A percentile compares a stretch with the other conserved stretches of the same genome.
phyloP scores from a whole-genome alignment of 1,284 basidiomycete species.

The Moniliophthora roreri region DNA sequence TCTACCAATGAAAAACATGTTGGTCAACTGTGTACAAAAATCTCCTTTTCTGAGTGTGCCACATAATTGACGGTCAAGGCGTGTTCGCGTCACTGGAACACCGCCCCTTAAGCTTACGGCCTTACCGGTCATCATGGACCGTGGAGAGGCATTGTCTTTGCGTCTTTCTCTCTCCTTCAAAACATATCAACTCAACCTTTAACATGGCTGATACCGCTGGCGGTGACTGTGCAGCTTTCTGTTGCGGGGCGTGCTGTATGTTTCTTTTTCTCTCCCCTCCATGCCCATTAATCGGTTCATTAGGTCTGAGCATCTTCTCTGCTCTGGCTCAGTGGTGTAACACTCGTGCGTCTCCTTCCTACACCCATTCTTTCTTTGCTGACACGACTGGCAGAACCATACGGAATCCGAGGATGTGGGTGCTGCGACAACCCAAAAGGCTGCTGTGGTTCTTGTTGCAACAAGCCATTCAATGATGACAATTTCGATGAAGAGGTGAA shows the following conservation, averaged over 20 bases:
- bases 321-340: background rate
- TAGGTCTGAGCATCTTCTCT: background rate
- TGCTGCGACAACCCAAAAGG: constrained; percentile 19
- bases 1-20: too few species aligned
- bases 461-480: constrained; percentile 41
- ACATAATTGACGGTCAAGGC: too few species aligned
- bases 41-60: too few species aligned
- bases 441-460: constrained; percentile 42
- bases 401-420: background rate
- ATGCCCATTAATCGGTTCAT: background rate
- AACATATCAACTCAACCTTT: too few species aligned
- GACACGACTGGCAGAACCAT: background rate
- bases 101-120: too few species aligned
- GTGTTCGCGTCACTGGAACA: too few species aligned
- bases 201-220: background rate
- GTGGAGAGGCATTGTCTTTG: too few species aligned
- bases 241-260: background rate
- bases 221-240: background rate
- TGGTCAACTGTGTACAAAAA: too few species aligned
- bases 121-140: too few species aligned
- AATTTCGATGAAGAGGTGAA: constrained; percentile 36
- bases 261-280: background rate
- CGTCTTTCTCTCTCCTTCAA: too few species aligned
- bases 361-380: background rate
- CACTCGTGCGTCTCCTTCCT: background rate